Base-by-base conservation (phyloP, 257 asterid species). In the Solanum piurae region DNA sequence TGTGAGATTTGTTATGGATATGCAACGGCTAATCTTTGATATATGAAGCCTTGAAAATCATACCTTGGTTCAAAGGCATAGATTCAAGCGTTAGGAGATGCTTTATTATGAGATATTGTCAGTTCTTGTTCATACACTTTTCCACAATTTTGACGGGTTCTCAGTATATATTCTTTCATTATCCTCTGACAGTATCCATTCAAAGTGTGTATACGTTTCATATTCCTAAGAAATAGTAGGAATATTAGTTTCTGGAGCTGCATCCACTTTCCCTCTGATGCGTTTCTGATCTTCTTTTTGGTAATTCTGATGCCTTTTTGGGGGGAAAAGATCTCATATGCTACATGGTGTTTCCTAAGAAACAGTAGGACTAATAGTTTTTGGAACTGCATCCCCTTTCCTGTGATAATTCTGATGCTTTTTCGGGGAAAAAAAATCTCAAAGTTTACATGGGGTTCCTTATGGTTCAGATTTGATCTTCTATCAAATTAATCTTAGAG, bases 81-180 rank as follows among this genome's bases (percentile, higher is more conserved):
- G 86, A 66, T 31, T 82, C 31, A 29, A 76, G 36, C 23, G 23
- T 12, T 29, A 82, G 44, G 71, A 9, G 85, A 25, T 79, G 18
- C 10, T 49, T 8, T 82, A 18, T 82, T 6, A 29, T 49, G 69
- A 55, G 44, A 82, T 49, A 18, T 18, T 29, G 29, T 49, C 7
- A 13, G 34, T 29, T 80, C 20, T 49, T 82, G 69, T 49, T 46
- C 86, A 46, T 49, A 46, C 85, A 49, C 69, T 5, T 72, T 3
- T 38, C 37, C 73, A 69, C 87, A 38, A 29, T 66, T 44, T 62
- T 64, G 69, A 85, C 37, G 7, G 80, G 27, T 85, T 40, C 62
- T 85, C 64, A 66, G 87, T 69, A 66, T 71, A 66, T 85, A 85
- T 85, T 85, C 80, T 85, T 40, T 36, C 87, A 85, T 85, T 85